These are phyloP conservation scores for Phaeotremella fagi DNA, from an alignment of 768 basidiomycete species.

Conservation along the genomic window DNA sequence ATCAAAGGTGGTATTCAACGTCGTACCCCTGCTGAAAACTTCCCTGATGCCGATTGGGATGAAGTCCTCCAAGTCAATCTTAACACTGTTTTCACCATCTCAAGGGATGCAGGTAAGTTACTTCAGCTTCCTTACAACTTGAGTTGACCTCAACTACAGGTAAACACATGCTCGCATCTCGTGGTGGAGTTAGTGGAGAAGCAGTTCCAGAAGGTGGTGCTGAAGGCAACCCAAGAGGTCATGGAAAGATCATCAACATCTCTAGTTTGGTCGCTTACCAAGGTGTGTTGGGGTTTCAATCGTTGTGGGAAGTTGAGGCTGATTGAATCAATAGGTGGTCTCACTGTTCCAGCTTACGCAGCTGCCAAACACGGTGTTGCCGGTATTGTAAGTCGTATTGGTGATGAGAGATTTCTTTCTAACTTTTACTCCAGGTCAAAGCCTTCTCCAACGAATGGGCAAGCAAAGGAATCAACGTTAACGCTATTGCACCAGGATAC, in stretches of 20 bases:
- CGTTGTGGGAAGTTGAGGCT: slow-evolving; percentile 34
- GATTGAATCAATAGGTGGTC: slow-evolving; percentile 53
- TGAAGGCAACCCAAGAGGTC: slow-evolving; percentile 43
- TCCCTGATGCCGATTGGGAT: slow-evolving; percentile 66
- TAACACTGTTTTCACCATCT: slow-evolving; percentile 77
- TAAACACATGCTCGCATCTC: slow-evolving; percentile 70
- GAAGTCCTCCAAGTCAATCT: slow-evolving; percentile 80
- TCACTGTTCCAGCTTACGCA: slow-evolving; percentile 82
- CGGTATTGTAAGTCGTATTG: slow-evolving; percentile 52
- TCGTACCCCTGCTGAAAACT: slow-evolving; percentile 56
- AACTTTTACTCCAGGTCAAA: slow-evolving; percentile 52
- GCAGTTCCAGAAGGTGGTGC: slow-evolving; percentile 38
- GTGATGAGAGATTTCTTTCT: no score
- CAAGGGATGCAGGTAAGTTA: slow-evolving; percentile 66
- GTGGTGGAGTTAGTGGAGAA: slow-evolving; percentile 49
- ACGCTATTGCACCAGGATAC: slow-evolving; percentile 82
- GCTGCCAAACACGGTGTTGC: slow-evolving; percentile 79
- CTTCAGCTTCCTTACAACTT: background rate
- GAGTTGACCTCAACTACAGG: background rate
- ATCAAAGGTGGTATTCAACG: slow-evolving; percentile 41
- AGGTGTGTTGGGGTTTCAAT: slow-evolving; percentile 22
- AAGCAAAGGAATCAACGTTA: slow-evolving; percentile 78
- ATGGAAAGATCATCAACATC: slow-evolving; percentile 70
- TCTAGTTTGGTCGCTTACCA: slow-evolving; percentile 52
- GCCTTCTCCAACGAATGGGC: slow-evolving; percentile 93